Evolutionary conservation across 495 filamentous ascomycete species (phyloP), one percentile per base, ranked within the genome.

Genomic region (Cercophora sp.): DNA sequence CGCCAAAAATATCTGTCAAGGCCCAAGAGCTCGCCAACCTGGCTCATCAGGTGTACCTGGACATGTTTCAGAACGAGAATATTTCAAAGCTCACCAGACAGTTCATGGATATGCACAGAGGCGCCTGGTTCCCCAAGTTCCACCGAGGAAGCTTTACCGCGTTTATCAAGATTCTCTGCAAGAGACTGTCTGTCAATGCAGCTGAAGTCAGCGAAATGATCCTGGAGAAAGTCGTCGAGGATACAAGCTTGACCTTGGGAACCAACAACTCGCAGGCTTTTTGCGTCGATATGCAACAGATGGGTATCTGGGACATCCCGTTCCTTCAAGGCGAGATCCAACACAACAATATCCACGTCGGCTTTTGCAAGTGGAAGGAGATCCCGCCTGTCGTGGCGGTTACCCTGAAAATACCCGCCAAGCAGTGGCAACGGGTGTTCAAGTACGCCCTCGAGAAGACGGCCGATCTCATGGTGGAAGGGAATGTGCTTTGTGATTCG

Each of bases 81-180:
- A 19, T 34, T 5, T 20, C 1, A 8, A 23, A 29, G 3, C 9
- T 18, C 8, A 8, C 5, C 35, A 2, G 36, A 18, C 22, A 22
- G 4, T 13, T 2, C 32, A 9, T 8, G 20, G 32, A 31, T 3
- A 27, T 29, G 16, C 16, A 8, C 24, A 18, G n/a, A 11, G 31
- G n/a, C n/a, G n/a, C n/a, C 11, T 32, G 15, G 6, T 29, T 54
- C 44, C 35, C 56, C 8, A 35, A 42, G 23, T 77, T 74, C 51
- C 67, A 72, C 45, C 65, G 74, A 37, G 68, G 61, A 29, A 73
- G 65, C 37, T 70, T 80, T 40, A 68, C 60, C 1, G 59, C 61
- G 0, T 39, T 68, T 8, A 27, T 69, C 13, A 66, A 61, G 35
- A 39, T 48, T 19, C 39, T 68, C 18, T 29, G 48, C 51, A 55